Evolutionary conservation across 2,329 filamentous ascomycete species (phyloP), one percentile per base, ranked within the genome.

Genomic region (Beauveria sp.): DNA sequence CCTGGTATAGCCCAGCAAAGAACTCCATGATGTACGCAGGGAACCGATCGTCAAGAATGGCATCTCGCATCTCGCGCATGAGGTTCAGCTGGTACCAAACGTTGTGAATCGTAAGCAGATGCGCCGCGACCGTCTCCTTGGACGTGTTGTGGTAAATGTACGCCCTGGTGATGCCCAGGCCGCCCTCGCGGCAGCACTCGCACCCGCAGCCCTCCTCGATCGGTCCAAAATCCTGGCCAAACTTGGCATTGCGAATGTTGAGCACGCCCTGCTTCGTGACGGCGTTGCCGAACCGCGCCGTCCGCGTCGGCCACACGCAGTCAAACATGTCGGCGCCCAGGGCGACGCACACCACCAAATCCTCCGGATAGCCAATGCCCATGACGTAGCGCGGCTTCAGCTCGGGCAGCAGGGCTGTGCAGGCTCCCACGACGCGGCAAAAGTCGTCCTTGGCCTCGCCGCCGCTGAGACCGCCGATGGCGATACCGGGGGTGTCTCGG

Each of bases 251-350:
- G 64, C 90, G 87, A 52, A 99, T 78, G 72, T 96, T 97, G 51
- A 97, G 77, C n/a, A 91, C 84, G 12, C 95, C 96, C 47, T 79
- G 69, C 61, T 85, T 83, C 2, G 93, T 97, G 62, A 99, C 85
- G 43, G 93, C 95, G 71, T 97, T 97, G 63, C 96, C 95, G 71
- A 99, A 99, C 40, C 95, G 86, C 71, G 95, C 95, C 42, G 95
- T 99, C 59, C 95, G 83, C 5, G 95, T 98, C 1, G 95, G 96
- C 95, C 95, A 99, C 7, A 99, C 95, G 71, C 96, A 99, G 76
- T 99, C 95, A 72, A 99, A 99, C 95, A 99, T 99, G 75, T 99
- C 95, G 54, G 95, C 95, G 3, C 95, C 95, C 0, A 99, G 81
- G 1, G 95, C 95, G 4, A 97, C 87, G 58, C 91, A 96, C 45